These are phyloP conservation scores for Camellia sinensis DNA, from an alignment of 148 eudicot genomes.

Conservation along the genomic window DNA sequence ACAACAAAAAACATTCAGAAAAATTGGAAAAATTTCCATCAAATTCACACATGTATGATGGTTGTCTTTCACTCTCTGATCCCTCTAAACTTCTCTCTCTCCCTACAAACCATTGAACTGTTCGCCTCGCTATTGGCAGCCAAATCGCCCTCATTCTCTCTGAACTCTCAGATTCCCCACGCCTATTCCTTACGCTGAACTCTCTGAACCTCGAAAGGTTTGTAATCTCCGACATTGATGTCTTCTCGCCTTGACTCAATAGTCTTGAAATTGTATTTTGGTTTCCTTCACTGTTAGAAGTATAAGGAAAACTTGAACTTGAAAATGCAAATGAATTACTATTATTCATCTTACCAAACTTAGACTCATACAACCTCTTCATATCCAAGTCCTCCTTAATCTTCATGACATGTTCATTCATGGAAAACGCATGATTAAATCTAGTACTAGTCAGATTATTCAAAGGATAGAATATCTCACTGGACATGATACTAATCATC, in stretches of 20 bases:
- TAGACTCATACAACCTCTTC: too few species aligned
- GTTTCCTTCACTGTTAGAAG: not conserved
- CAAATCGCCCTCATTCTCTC: slow-evolving; percentile 28
- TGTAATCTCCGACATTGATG: slow-evolving; percentile 27
- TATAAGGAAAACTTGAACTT: slow-evolving; percentile 2
- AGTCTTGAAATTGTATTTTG: not conserved
- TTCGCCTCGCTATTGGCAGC: slow-evolving; percentile 37
- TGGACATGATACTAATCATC: slow-evolving; percentile 31
- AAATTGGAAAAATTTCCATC: too few species aligned
- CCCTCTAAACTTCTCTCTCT: slow-evolving; percentile 18
- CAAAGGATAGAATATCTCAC: slow-evolving; percentile 14
- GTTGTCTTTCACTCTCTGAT: slow-evolving; percentile 12
- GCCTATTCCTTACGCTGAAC: not conserved
- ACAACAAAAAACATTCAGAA: too few species aligned
- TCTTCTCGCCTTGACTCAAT: slow-evolving; percentile 16
- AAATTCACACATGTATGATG: slow-evolving; percentile 23
- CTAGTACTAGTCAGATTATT: too few species aligned
- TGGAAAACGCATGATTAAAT: not conserved
- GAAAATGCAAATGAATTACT: not conserved
- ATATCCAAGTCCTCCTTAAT: too few species aligned
- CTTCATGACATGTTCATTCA: not conserved
- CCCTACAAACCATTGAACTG: slow-evolving; percentile 35
- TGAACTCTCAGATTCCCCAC: slow-evolving; percentile 8
- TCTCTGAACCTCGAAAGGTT: slow-evolving; percentile 16
- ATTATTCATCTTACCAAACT: not conserved